Evolutionary conservation across 495 filamentous ascomycete species (phyloP).

Genomic region (Pyrenopolyporus hunteri): DNA sequence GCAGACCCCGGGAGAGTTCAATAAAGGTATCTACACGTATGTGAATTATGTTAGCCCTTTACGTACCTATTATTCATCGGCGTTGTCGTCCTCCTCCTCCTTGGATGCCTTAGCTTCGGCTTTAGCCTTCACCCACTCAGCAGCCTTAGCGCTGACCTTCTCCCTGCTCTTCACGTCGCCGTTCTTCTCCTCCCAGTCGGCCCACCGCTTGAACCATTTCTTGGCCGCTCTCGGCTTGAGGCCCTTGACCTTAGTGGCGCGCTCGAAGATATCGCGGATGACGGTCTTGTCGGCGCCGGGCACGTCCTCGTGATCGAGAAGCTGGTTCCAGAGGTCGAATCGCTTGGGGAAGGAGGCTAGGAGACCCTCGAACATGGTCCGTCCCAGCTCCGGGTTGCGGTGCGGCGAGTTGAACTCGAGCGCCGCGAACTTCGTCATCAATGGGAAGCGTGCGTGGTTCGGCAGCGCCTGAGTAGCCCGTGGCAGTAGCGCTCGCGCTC

Average conservation of each 20-base stretch:
- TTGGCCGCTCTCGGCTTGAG: constrained; percentile 75
- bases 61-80: constrained; percentile 14
- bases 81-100: constrained; percentile 38
- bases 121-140: constrained; percentile 60
- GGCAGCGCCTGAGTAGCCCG: constrained; percentile 85
- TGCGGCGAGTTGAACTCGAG: constrained; percentile 85
- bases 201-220: constrained; percentile 84
- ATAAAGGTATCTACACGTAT: too few relatives aligned
- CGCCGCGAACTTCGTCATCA: constrained; percentile 85
- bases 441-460: constrained; percentile 69
- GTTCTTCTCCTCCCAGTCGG: constrained; percentile 75
- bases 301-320: constrained; percentile 76
- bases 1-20: too few relatives aligned
- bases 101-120: constrained; percentile 43
- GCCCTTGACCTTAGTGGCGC: constrained; percentile 72
- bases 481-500: constrained; percentile 78
- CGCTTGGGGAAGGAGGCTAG: constrained; percentile 84
- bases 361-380: constrained; percentile 91
- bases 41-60: too few relatives aligned
- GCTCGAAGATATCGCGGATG: constrained; percentile 77
- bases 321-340: constrained; percentile 89
- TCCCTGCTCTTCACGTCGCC: constrained; percentile 75
- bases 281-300: constrained; percentile 56
- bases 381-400: constrained; percentile 87
- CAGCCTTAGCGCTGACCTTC: constrained; percentile 74